A percentile compares a stretch with the other conserved stretches of the same genome.
These are phyloP conservation scores for Paramarasmius palmivorus DNA, from an alignment of 1,284 basidiomycete genomes.

Conservation along the genomic window DNA sequence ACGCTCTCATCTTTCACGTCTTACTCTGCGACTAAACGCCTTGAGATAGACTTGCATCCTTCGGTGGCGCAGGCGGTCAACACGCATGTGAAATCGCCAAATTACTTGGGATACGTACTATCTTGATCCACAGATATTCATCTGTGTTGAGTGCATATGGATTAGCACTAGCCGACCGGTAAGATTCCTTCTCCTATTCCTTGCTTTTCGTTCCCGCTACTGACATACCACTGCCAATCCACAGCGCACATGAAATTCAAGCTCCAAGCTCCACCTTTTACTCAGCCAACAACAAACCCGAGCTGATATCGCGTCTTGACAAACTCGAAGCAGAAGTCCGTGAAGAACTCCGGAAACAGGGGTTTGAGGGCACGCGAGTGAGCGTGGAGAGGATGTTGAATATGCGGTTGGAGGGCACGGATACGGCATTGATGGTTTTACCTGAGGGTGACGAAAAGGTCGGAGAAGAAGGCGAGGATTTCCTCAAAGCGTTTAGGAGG, in stretches of 20 bases:
- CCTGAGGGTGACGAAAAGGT: conserved; percentile 48
- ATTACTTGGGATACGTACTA: conserved; percentile 79
- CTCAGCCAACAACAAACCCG: conserved; percentile 49
- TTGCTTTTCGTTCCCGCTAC: background rate
- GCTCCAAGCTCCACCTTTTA: conserved; percentile 84
- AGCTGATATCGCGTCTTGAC: conserved; percentile 67
- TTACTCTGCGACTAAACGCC: background rate
- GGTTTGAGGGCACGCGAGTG: conserved; percentile 75
- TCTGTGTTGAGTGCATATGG: conserved; percentile 92
- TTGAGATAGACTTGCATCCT: conserved; percentile 73
- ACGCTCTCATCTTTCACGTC: conserved; percentile 21
- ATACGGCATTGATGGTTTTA: conserved; percentile 89
- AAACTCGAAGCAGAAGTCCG: conserved; percentile 65
- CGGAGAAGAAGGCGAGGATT: conserved; percentile 67
- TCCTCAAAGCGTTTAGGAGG: conserved; percentile 76
- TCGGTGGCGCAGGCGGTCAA: conserved; percentile 91
- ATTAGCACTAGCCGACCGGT: conserved; percentile 86
- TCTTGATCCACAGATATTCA: conserved; percentile 85
- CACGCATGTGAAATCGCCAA: conserved; percentile 88
- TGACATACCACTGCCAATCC: background rate
- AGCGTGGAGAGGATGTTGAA: conserved; percentile 83
- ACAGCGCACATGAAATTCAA: conserved; percentile 81
- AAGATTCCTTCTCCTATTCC: conserved; percentile 18
- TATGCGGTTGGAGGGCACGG: conserved; percentile 91
- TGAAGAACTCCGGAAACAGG: conserved; percentile 72